Evolutionary conservation across 495 filamentous ascomycete species (phyloP).

Genomic region (Aspergillus sclerotioniger): DNA sequence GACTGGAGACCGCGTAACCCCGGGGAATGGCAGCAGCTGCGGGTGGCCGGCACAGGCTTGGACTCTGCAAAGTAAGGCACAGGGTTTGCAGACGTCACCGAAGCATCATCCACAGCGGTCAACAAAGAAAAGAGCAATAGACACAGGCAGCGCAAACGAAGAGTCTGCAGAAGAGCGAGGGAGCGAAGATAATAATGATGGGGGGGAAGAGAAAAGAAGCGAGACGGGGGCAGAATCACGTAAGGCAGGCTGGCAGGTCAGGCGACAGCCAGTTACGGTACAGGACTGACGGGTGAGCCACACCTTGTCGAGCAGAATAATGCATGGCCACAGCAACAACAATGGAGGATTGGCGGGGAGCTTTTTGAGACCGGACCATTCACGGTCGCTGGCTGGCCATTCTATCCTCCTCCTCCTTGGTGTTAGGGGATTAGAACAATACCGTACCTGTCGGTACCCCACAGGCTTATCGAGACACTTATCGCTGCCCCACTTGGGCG

Average conservation of each 20-base stretch:
- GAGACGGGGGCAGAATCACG: background rate
- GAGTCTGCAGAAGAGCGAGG: background rate
- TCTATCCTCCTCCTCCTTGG: too few species aligned
- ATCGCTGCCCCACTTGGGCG: constrained; percentile 3
- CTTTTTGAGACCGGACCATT: too few species aligned
- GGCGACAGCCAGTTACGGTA: constrained; percentile 4
- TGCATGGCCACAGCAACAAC: too few species aligned
- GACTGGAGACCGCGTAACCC: constrained; percentile 23
- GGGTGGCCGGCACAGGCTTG: constrained; percentile 1
- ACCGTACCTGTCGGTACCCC: constrained; percentile 1
- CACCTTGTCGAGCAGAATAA: background rate
- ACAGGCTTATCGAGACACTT: constrained; percentile 19
- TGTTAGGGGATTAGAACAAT: background rate
- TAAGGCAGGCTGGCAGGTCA: constrained; percentile 11
- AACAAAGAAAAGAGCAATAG: background rate
- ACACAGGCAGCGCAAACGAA: background rate
- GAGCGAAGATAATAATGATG: background rate
- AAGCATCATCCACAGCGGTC: constrained; percentile 13
- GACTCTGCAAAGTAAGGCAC: background rate
- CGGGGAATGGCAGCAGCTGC: constrained; percentile 5
- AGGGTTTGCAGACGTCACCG: constrained; percentile 12
- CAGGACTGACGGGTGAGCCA: background rate
- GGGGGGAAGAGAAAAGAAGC: background rate
- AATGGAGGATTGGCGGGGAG: too few species aligned
- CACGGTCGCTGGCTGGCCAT: too few species aligned